Conservation (phyloP, 371 early-diverging fungal genomes). For the Furculomyces boomerangus region DNA sequence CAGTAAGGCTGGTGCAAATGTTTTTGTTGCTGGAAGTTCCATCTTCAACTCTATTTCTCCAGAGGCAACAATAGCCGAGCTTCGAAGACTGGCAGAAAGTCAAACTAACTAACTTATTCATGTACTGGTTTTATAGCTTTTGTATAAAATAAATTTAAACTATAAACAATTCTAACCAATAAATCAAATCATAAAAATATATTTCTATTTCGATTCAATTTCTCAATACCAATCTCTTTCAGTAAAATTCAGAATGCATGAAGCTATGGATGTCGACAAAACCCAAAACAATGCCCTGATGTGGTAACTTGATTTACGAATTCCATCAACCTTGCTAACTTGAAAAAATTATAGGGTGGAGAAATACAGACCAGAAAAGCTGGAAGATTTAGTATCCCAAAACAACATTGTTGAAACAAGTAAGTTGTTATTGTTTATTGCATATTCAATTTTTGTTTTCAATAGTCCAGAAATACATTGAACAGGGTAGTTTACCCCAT, state of each 20-base stretch:
- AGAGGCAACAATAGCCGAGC: conserved; percentile 43
- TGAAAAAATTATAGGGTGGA: conserved; percentile 57
- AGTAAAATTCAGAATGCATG: no score
- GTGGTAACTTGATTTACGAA: neutral
- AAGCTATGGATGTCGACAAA: neutral
- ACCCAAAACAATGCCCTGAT: neutral
- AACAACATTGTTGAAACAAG: conserved; percentile 75
- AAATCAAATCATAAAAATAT: no score
- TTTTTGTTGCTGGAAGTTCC: conserved; percentile 95
- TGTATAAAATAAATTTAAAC: no score
- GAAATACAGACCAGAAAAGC: conserved; percentile 73
- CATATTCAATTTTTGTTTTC: neutral
- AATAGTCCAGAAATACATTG: conserved; percentile 67
- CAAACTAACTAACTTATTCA: conserved; percentile 30
- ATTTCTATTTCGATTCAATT: no score
- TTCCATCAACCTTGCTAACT: no score
- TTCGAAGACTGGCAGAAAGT: conserved; percentile 24
- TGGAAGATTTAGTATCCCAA: conserved; percentile 84
- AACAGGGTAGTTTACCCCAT: conserved; percentile 87
- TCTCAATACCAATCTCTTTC: no score
- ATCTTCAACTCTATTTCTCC: conserved; percentile 75
- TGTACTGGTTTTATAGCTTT: neutral
- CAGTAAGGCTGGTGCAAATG: conserved; percentile 89
- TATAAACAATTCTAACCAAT: no score
- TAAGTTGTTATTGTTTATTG: conserved; percentile 15